These are phyloP conservation scores for Colletotrichum melonis DNA, from an alignment of 2,329 filamentous ascomycete genomes.

Conservation along the genomic window DNA sequence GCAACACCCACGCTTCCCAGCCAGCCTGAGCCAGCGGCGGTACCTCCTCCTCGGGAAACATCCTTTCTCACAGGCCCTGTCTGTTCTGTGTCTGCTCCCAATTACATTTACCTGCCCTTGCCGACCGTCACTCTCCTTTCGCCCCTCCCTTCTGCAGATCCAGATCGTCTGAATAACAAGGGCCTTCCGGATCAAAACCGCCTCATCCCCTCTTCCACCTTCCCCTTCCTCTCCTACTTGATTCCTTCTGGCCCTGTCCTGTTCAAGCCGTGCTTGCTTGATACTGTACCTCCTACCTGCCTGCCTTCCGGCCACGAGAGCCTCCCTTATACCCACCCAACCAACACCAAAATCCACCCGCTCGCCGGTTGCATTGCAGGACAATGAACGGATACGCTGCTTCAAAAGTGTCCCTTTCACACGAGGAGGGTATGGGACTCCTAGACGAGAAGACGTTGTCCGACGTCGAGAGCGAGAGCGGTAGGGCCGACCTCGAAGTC, in stretches of 20 bases:
- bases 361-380: constrained; percentile 39
- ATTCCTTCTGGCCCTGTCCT: constrained; percentile 22
- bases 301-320: constrained; percentile 1
- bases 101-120: constrained; percentile 34
- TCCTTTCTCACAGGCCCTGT: constrained; percentile 15
- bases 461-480: constrained; percentile 56
- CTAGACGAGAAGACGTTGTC: constrained; percentile 57
- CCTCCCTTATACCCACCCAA: background rate
- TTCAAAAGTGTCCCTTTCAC: constrained; percentile 47
- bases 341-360: background rate
- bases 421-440: constrained; percentile 58
- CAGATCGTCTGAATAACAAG: constrained; percentile 29
- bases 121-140: constrained; percentile 31
- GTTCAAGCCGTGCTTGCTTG: background rate
- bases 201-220: constrained; percentile 15
- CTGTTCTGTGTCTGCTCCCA: constrained; percentile 25
- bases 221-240: constrained; percentile 5
- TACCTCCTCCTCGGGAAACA: constrained; percentile 21
- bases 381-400: constrained; percentile 55
- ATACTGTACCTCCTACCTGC: constrained; percentile 2
- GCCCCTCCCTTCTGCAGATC: constrained; percentile 32
- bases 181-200: constrained; percentile 26
- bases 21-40: background rate
- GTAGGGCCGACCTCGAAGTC: constrained; percentile 51
- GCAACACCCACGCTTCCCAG: background rate